Percentiles rank a stretch among this genome's conserved stretches.
phyloP scores from a whole-genome alignment of 495 filamentous ascomycete genomes.

The Xylaria grammica region DNA sequence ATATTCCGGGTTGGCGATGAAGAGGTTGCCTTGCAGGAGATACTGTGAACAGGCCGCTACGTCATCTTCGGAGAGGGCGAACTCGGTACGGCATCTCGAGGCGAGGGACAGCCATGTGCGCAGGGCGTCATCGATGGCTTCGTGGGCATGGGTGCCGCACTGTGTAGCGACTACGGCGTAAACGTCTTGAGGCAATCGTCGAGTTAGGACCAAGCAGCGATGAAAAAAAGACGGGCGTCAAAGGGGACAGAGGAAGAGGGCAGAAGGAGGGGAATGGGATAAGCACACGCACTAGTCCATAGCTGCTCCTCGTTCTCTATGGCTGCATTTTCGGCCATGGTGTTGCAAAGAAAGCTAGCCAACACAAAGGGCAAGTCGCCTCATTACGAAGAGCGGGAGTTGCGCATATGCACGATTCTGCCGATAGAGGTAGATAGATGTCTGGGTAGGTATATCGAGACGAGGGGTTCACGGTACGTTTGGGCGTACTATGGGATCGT shows the following conservation, averaged over 20 bases:
- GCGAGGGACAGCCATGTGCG: conserved; percentile 83
- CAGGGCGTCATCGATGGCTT: conserved; percentile 83
- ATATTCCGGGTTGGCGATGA: conserved; percentile 76
- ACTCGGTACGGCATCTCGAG: conserved; percentile 79
- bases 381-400: conserved; percentile 21
- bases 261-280: conserved; percentile 11
- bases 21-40: conserved; percentile 77
- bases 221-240: too few species aligned
- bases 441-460: too few species aligned
- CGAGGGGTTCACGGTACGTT: neutral
- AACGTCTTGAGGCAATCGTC: conserved; percentile 64
- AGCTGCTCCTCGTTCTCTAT: conserved; percentile 90
- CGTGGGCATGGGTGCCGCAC: conserved; percentile 68
- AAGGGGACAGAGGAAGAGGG: neutral
- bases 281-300: conserved; percentile 74
- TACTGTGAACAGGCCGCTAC: conserved; percentile 82
- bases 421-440: neutral
- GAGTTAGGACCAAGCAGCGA: conserved; percentile 27
- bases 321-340: conserved; percentile 56
- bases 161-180: conserved; percentile 75
- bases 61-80: conserved; percentile 83
- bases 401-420: conserved; percentile 13
- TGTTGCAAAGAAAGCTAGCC: conserved; percentile 28
- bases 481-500: neutral
- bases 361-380: conserved; percentile 10